Conservation (phyloP, 768 basidiomycete species). For the Rhizopogon salebrosus region DNA sequence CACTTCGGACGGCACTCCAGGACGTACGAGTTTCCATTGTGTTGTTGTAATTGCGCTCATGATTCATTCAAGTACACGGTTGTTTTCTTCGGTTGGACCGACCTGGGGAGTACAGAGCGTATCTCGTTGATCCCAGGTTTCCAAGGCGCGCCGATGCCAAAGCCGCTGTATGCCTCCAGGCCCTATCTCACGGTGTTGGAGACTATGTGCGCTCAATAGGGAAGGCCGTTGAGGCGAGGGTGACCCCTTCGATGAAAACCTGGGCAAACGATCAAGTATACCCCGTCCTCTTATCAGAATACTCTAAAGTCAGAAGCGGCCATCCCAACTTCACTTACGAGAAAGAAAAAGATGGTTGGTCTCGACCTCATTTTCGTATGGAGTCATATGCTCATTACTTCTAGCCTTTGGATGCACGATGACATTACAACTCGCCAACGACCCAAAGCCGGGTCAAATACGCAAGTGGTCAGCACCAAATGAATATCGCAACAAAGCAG, state of each 20-base stretch:
- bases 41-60: constrained; percentile 2
- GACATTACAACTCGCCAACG: constrained; percentile 33
- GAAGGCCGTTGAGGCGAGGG: constrained; percentile 36
- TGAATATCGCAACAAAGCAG: constrained; percentile 52
- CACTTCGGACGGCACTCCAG: constrained; percentile 34
- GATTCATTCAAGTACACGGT: constrained; percentile 44
- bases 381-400: neutral
- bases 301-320: constrained; percentile 34
- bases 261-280: constrained; percentile 41
- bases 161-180: constrained; percentile 58
- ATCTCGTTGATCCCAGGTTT: constrained; percentile 60
- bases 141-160: constrained; percentile 62
- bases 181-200: constrained; percentile 59
- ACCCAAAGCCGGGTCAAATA: constrained; percentile 28
- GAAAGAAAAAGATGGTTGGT: constrained; percentile 48
- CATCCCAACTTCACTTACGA: constrained; percentile 36
- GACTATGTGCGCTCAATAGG: constrained; percentile 46
- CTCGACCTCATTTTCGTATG: neutral
- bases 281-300: constrained; percentile 42
- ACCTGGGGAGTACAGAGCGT: constrained; percentile 48
- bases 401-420: constrained; percentile 55
- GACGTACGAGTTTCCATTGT: constrained; percentile 32
- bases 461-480: constrained; percentile 40
- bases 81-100: constrained; percentile 57
- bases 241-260: constrained; percentile 41